Base-by-base conservation (phyloP, 352 stramenopile species). In the Pythium rishiriense region DNA sequence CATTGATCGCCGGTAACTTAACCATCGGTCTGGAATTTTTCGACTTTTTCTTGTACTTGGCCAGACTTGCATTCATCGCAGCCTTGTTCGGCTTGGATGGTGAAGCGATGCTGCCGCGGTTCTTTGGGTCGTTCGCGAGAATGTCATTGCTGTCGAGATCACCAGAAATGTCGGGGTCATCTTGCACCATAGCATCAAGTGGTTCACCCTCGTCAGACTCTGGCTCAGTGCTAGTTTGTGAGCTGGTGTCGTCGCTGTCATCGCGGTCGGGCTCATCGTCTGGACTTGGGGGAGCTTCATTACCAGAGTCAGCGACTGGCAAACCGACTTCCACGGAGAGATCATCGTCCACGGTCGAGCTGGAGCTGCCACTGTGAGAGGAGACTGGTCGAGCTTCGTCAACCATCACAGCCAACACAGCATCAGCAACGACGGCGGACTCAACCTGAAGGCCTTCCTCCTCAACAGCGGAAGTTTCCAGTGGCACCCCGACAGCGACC, bases 41-140 rank as follows among this genome's bases (percentile, higher is more conserved):
- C 19, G 80, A 72, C 62, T 89, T 87, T 49, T 87, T 87, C 55
- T 87, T 80, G 69, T 91, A 92, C 65, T 90, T 92, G 12, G 81
- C 76, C 39, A 90, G 67, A 57, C 86, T 91, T 10, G 81, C 80
- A 54, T 83, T 77, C 10, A 72, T 11, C 14, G 59, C 65, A 2
- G 65, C 58, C 33, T 72, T 72, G 28, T 60, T 68, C 4, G 52
- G 51, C 42, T 72, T 72, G 12, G 35, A 37, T 39, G 65, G 46
- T 19, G 65, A 62, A 7, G 51, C 48, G 7, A 50, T 53, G n/a
- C 58, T 72, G 3, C 53, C 58, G 5, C 46, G 49, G 17, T 15
- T 64, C 25, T 55, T 47, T 12, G 72, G 70, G 46, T 71, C 65
- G 31, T 54, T 68, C 76, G 83, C 12, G 21, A 73, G 73, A 68